phyloP scores from a whole-genome alignment of 352 stramenopile genomes.

The Saprolegnia diclina region DNA sequence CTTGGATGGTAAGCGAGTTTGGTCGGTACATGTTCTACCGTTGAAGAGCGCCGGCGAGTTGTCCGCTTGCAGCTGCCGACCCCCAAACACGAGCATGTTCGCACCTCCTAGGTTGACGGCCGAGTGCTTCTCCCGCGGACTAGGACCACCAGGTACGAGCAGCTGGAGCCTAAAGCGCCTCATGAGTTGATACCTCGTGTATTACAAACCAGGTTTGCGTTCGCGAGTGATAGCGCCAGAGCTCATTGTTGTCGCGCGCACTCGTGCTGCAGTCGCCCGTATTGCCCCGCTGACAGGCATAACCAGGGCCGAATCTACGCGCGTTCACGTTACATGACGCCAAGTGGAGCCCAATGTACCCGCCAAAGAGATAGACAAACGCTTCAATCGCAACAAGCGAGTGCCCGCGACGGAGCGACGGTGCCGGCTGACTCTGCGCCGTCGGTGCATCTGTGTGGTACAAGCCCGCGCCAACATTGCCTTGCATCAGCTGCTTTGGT shows the following conservation, averaged over 20 bases:
- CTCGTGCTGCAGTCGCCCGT: constrained; percentile 40
- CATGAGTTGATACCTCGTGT: neutral
- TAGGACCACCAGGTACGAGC: constrained; percentile 24
- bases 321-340: neutral
- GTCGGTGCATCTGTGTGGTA: constrained; percentile 33
- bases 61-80: constrained; percentile 32
- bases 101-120: constrained; percentile 36
- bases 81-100: constrained; percentile 58
- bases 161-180: constrained; percentile 35
- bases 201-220: constrained; percentile 36
- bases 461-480: constrained; percentile 22
- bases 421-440: constrained; percentile 20
- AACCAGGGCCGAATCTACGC: constrained; percentile 37
- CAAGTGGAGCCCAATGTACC: constrained; percentile 25
- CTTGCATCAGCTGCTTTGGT: constrained; percentile 7
- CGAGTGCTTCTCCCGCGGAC: constrained; percentile 55
- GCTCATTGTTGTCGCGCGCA: constrained; percentile 49
- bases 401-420: constrained; percentile 57
- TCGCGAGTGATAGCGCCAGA: constrained; percentile 57
- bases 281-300: constrained; percentile 45
- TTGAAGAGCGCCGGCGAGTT: constrained; percentile 35
- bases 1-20: too few relatives aligned
- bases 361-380: constrained; percentile 62
- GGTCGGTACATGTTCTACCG: constrained; percentile 30
- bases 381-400: constrained; percentile 44